These are phyloP conservation scores for Inonotus obliquus DNA, from an alignment of 1,284 basidiomycete species.

Conservation along the genomic window DNA sequence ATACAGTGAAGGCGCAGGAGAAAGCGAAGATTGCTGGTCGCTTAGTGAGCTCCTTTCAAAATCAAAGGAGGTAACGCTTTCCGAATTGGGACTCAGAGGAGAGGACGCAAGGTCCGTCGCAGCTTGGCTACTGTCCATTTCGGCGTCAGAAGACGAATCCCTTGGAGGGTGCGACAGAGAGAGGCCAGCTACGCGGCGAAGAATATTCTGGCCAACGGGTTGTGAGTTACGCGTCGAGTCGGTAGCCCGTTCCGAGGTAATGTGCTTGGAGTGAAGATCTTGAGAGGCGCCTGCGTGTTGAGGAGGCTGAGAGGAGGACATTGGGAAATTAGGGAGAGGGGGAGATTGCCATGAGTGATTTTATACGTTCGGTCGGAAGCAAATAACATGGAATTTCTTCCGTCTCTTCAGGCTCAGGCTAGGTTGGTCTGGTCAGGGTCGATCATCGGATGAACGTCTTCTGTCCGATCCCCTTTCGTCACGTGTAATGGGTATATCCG, in stretches of 20 bases:
- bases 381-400: neutral
- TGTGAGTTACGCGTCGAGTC: neutral
- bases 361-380: neutral
- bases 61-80: slow-evolving; percentile 37
- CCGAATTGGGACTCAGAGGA: slow-evolving; percentile 37
- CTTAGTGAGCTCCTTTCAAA: slow-evolving; percentile 23
- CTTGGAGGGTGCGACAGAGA: neutral
- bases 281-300: too few relatives aligned
- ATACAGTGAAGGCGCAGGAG: slow-evolving; percentile 62
- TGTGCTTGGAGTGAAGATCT: neutral
- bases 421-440: neutral
- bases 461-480: neutral
- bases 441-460: neutral
- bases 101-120: slow-evolving; percentile 28
- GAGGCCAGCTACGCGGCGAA: neutral
- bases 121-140: slow-evolving; percentile 6
- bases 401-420: neutral
- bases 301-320: neutral
- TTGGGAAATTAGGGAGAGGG: neutral
- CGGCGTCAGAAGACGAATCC: neutral
- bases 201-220: neutral
- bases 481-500: neutral
- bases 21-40: slow-evolving; percentile 46
- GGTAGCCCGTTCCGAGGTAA: neutral
- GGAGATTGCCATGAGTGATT: neutral